Conservation (phyloP, 129 eudicot genomes). For the Arctium minus region DNA sequence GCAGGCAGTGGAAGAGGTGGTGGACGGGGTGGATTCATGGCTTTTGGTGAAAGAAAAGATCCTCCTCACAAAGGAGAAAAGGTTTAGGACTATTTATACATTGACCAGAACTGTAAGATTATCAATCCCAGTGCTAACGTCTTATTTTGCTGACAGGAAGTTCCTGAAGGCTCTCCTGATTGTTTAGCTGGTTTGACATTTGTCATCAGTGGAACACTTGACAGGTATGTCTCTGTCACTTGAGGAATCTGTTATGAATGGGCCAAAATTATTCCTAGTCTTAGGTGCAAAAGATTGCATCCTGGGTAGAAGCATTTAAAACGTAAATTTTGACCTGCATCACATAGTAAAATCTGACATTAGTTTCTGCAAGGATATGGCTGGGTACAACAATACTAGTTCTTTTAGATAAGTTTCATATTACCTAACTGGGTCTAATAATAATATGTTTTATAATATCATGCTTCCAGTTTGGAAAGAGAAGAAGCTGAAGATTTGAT, state of each 20-base stretch:
- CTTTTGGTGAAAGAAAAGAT: constrained; percentile 92
- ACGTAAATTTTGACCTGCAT: neutral
- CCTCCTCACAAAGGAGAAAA: constrained; percentile 99
- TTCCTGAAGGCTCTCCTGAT: constrained; percentile 88
- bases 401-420: neutral
- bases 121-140: neutral
- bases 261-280: neutral
- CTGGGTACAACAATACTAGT: neutral
- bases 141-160: constrained; percentile 48
- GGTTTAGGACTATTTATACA: constrained; percentile 30
- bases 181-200: constrained; percentile 88
- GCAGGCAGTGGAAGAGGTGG: constrained; percentile 78
- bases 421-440: neutral
- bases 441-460: constrained; percentile 4
- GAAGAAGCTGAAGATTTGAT: constrained; percentile 99
- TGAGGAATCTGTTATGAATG: neutral
- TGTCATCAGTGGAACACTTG: constrained; percentile 96
- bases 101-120: neutral
- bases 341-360: neutral
- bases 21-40: constrained; percentile 94
- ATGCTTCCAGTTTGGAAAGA: constrained; percentile 78
- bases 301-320: neutral
- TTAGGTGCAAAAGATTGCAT: neutral
- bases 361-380: neutral
- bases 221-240: constrained; percentile 48